A percentile compares a stretch with the other conserved stretches of the same genome.
Evolutionary conservation across 192 early-diverging fungal species (phyloP).

Genomic region (Backusella tuberculispora): DNA sequence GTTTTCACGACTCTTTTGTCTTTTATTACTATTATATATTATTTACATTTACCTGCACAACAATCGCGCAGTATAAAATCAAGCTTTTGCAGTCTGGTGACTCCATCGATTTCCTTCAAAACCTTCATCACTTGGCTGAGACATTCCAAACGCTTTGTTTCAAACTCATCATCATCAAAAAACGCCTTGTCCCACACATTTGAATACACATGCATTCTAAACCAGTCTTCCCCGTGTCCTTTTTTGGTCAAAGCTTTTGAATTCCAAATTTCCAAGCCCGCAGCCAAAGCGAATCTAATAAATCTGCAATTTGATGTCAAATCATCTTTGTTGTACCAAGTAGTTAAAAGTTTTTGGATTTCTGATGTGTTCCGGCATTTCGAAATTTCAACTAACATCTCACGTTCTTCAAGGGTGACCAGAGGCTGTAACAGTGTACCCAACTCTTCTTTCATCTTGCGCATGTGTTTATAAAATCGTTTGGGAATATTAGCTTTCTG

Average conservation of each 20-base stretch:
- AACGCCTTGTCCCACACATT: conserved; percentile 2
- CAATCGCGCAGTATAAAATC: conserved; percentile 14
- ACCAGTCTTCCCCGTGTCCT: background rate
- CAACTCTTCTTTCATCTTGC: background rate
- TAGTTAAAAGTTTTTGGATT: background rate
- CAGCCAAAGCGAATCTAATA: conserved; percentile 12
- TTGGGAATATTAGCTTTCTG: background rate
- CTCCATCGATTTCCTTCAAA: background rate
- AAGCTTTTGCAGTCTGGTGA: background rate
- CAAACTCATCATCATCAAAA: background rate
- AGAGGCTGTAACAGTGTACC: background rate
- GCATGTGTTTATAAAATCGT: background rate
- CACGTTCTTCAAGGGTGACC: background rate
- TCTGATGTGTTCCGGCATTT: background rate
- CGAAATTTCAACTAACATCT: conserved; percentile 2
- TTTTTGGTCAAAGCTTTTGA: background rate
- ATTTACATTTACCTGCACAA: too few species aligned
- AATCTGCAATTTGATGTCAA: background rate
- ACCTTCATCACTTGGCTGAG: background rate
- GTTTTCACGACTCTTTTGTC: too few species aligned
- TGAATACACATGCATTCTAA: background rate
- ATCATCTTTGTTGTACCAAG: background rate
- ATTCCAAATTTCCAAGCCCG: background rate
- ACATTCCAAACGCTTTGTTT: background rate
- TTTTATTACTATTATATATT: too few species aligned